Evolutionary conservation across 2,329 filamentous ascomycete genomes (phyloP).

Genomic region (Neofusicoccum sp.): DNA sequence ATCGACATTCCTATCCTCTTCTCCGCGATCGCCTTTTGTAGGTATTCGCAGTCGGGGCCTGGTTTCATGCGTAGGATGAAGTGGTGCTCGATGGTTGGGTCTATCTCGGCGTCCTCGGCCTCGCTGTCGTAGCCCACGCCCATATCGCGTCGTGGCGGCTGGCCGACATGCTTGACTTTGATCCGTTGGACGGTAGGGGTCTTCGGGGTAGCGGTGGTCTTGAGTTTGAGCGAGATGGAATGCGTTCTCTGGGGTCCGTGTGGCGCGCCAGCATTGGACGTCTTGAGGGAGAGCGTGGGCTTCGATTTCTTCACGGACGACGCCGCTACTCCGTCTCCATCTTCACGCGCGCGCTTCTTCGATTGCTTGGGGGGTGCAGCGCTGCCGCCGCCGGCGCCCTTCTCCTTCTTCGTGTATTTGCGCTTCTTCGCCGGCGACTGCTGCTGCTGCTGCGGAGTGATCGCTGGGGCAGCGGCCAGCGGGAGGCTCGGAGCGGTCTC

Average conservation of each 20-base stretch:
- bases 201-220: constrained; percentile 40
- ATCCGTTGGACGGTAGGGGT: constrained; percentile 16
- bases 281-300: constrained; percentile 13
- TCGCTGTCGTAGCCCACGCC: constrained; percentile 97
- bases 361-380: constrained; percentile 33
- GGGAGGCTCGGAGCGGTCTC: constrained; percentile 30
- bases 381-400: constrained; percentile 28
- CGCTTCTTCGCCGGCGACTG: constrained; percentile 38
- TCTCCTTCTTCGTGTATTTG: constrained; percentile 43
- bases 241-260: constrained; percentile 5
- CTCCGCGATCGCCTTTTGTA: constrained; percentile 72
- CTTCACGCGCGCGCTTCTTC: constrained; percentile 39
- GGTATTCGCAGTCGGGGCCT: constrained; percentile 79
- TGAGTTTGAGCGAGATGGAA: constrained; percentile 52
- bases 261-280: not conserved
- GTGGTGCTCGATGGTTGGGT: constrained; percentile 86
- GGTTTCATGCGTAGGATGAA: constrained; percentile 87
- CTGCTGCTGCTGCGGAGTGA: not conserved
- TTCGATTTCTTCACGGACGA: constrained; percentile 28
- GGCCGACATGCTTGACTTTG: constrained; percentile 51
- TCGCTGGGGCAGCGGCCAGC: constrained; percentile 38
- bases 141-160: constrained; percentile 64
- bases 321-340: constrained; percentile 30
- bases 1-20: constrained; percentile 69
- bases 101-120: constrained; percentile 81